Conservation (phyloP, 2,329 filamentous ascomycete species). For the Arthrobotrys pseudoclavata region DNA sequence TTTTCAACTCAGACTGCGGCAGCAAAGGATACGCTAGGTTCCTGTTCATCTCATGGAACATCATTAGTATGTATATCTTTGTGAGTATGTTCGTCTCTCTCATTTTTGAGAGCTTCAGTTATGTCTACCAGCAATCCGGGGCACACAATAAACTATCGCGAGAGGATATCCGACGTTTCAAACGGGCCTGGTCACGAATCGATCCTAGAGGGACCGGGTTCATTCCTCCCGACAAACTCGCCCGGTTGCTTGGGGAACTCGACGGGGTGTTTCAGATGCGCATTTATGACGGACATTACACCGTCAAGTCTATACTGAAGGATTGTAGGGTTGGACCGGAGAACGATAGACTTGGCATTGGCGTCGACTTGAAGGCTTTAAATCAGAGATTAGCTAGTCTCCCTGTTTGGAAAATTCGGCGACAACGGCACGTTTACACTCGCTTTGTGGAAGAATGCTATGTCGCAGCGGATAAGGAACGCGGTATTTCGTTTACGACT, state of each 20-base stretch:
- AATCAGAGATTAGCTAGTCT: conserved; percentile 80
- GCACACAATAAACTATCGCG: conserved; percentile 90
- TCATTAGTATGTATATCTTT: conserved; percentile 99
- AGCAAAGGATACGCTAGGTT: conserved; percentile 88
- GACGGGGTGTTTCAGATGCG: conserved; percentile 98
- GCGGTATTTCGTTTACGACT: conserved; percentile 90
- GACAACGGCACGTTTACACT: conserved; percentile 83
- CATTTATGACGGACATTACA: conserved; percentile 92
- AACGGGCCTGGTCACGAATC: conserved; percentile 96
- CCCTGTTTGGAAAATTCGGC: conserved; percentile 80
- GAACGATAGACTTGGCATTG: conserved; percentile 65
- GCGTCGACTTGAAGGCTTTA: conserved; percentile 80
- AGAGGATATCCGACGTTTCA: conserved; percentile 95
- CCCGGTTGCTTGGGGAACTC: conserved; percentile 87
- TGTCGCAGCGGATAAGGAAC: conserved; percentile 89
- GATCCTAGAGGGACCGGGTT: conserved; percentile 92
- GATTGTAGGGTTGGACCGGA: conserved; percentile 76
- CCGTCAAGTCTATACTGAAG: conserved; percentile 86
- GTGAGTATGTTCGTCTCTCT: conserved; percentile 98
- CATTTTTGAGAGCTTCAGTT: conserved; percentile 99
- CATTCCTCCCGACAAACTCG: conserved; percentile 90
- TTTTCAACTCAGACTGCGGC: conserved; percentile 92
- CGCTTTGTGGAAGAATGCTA: conserved; percentile 98
- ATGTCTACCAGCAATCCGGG: conserved; percentile 96
- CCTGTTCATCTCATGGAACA: conserved; percentile 97